These are phyloP conservation scores for Pezicula neosporulosa DNA, from an alignment of 2,329 filamentous ascomycete genomes.

Conservation along the genomic window DNA sequence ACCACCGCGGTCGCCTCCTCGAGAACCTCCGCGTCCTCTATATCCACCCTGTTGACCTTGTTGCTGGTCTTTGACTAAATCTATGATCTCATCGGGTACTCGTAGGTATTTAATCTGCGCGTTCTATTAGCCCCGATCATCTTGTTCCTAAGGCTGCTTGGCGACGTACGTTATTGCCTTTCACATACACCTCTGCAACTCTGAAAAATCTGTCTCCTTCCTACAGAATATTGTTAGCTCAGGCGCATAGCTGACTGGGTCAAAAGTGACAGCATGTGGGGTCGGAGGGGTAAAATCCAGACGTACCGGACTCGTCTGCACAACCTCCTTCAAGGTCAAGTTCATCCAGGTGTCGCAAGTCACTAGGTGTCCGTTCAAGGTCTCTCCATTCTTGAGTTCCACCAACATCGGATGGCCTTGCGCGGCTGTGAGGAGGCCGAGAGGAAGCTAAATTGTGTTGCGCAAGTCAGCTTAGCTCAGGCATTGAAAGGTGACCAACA, in stretches of 20 bases:
- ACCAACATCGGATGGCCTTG: conserved; percentile 98
- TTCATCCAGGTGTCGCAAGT: conserved; percentile 99
- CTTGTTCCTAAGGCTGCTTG: neutral
- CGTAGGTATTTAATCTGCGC: conserved; percentile 89
- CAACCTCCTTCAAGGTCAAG: conserved; percentile 91
- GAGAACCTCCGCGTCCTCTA: conserved; percentile 59
- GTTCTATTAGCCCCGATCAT: conserved; percentile 5
- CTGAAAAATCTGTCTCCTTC: conserved; percentile 93
- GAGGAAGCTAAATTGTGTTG: conserved; percentile 49
- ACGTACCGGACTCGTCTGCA: conserved; percentile 82
- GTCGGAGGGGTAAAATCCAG: neutral
- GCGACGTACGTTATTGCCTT: conserved; percentile 82
- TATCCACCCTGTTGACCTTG: conserved; percentile 62
- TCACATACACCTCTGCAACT: conserved; percentile 90
- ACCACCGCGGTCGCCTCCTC: conserved; percentile 53
- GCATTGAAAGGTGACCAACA: neutral
- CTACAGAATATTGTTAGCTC: conserved; percentile 33
- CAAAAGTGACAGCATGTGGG: too few species aligned
- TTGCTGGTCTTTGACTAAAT: conserved; percentile 89
- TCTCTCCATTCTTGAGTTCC: conserved; percentile 96
- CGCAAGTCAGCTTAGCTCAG: neutral
- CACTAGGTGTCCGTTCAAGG: conserved; percentile 91
- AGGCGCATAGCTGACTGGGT: conserved; percentile 2
- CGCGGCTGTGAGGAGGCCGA: conserved; percentile 87
- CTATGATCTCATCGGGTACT: conserved; percentile 95